phyloP scores from a whole-genome alignment of 108 stramenopile species.

The Skeletonema costatum region DNA sequence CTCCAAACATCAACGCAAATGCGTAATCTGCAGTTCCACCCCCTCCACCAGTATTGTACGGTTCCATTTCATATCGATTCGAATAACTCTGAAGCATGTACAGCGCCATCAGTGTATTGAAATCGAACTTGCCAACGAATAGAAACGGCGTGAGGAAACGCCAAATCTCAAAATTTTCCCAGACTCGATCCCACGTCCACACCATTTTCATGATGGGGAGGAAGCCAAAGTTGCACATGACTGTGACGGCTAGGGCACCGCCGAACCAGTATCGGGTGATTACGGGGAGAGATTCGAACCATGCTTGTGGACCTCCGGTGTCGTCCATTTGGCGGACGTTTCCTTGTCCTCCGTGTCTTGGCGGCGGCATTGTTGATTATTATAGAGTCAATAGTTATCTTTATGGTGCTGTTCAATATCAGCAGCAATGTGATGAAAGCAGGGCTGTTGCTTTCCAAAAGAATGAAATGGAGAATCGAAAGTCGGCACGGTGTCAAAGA shows the following conservation, averaged over 20 bases:
- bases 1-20: constrained; percentile 70
- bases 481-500: too few relatives aligned
- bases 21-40: constrained; percentile 69
- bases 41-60: constrained; percentile 90
- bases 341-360: constrained; percentile 1
- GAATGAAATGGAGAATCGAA: too few relatives aligned
- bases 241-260: constrained; percentile 60
- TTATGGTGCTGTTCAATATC: too few relatives aligned
- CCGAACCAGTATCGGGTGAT: constrained; percentile 87
- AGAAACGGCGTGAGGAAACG: constrained; percentile 78
- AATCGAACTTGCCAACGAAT: constrained; percentile 72
- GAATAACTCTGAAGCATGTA: constrained; percentile 73
- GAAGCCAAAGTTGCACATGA: constrained; percentile 74
- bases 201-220: constrained; percentile 59
- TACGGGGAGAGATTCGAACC: constrained; percentile 83
- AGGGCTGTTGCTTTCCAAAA: too few relatives aligned
- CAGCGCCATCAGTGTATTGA: constrained; percentile 70
- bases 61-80: constrained; percentile 76
- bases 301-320: constrained; percentile 57
- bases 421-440: too few relatives aligned
- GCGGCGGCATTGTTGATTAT: neutral
- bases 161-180: constrained; percentile 73
- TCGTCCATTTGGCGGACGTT: constrained; percentile 19
- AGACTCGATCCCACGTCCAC: constrained; percentile 59
- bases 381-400: too few relatives aligned